Evolutionary conservation across 23 red algal genomes (phyloP).

Genomic region (Rhodosorus marinus): DNA sequence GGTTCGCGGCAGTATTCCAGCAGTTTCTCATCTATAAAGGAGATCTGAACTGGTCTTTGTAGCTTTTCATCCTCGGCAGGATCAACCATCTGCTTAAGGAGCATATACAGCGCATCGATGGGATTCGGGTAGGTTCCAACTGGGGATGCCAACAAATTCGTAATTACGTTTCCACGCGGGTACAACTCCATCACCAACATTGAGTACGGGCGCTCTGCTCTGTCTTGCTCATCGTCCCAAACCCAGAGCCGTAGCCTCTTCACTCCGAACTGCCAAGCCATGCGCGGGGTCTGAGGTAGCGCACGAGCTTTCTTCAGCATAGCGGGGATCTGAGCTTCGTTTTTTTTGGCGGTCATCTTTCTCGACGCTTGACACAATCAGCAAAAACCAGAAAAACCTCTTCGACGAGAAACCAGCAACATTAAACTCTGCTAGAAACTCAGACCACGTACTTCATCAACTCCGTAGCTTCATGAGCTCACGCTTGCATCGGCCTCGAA

Average conservation of each 20-base stretch:
- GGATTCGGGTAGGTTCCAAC: constrained; percentile 3
- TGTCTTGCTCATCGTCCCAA: constrained; percentile 4
- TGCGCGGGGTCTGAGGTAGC: too few species aligned
- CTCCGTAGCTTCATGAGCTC: too few species aligned
- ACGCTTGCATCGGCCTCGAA: too few species aligned
- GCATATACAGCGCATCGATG: constrained; percentile 6
- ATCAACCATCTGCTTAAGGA: constrained; percentile 18
- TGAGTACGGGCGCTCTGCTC: constrained; percentile 39
- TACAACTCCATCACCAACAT: constrained; percentile 40
- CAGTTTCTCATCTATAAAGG: constrained; percentile 18
- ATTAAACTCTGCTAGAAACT: too few species aligned
- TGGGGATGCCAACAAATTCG: neutral
- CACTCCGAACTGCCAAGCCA: constrained; percentile 31
- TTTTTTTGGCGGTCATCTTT: too few species aligned
- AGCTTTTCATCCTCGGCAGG: constrained; percentile 9
- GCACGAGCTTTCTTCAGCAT: too few species aligned
- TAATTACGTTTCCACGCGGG: constrained; percentile 38
- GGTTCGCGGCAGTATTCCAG: neutral
- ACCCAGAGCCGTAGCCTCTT: constrained; percentile 49
- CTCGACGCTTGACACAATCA: too few species aligned
- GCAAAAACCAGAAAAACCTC: too few species aligned
- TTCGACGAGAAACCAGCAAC: too few species aligned
- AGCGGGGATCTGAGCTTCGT: too few species aligned
- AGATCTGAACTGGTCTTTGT: constrained; percentile 17
- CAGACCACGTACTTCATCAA: too few species aligned